phyloP scores from a whole-genome alignment of 768 basidiomycete species.

The Hirschioporus abietinus region DNA sequence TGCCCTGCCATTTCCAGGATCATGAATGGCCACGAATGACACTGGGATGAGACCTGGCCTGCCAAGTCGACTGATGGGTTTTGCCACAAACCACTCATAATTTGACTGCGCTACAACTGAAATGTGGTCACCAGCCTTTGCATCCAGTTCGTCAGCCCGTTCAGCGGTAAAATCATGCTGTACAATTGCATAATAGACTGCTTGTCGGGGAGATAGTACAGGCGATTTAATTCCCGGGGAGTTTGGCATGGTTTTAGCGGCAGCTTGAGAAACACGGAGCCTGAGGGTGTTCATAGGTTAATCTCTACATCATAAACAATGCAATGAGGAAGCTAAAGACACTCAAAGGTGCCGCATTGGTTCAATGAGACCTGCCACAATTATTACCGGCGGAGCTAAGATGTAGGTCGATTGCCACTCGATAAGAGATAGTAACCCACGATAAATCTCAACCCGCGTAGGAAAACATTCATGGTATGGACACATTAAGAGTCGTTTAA shows the following conservation, averaged over 20 bases:
- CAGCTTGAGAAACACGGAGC: conserved; percentile 39
- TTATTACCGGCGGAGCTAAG: conserved; percentile 1
- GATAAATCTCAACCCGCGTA: conserved; percentile 2
- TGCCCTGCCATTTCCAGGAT: conserved; percentile 79
- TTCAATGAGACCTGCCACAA: neutral
- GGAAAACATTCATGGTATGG: neutral
- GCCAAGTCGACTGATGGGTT: conserved; percentile 92
- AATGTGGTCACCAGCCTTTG: conserved; percentile 88
- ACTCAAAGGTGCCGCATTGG: neutral
- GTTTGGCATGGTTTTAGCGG: conserved; percentile 13
- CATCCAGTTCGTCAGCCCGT: conserved; percentile 92
- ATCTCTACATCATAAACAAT: neutral
- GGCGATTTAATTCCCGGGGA: conserved; percentile 14
- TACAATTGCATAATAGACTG: conserved; percentile 89
- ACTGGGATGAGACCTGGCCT: conserved; percentile 96
- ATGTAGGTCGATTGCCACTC: conserved; percentile 9
- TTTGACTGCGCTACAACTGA: conserved; percentile 99
- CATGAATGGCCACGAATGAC: conserved; percentile 94
- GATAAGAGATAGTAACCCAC: conserved; percentile 6
- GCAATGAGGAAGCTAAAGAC: neutral
- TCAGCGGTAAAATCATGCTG: conserved; percentile 96
- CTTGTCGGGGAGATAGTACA: conserved; percentile 26
- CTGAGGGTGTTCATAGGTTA: conserved; percentile 20
- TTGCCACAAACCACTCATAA: conserved; percentile 99
- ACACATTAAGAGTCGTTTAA: neutral